Base-by-base conservation (phyloP, 1,284 basidiomycete genomes). In the Peniophora sp. region DNA sequence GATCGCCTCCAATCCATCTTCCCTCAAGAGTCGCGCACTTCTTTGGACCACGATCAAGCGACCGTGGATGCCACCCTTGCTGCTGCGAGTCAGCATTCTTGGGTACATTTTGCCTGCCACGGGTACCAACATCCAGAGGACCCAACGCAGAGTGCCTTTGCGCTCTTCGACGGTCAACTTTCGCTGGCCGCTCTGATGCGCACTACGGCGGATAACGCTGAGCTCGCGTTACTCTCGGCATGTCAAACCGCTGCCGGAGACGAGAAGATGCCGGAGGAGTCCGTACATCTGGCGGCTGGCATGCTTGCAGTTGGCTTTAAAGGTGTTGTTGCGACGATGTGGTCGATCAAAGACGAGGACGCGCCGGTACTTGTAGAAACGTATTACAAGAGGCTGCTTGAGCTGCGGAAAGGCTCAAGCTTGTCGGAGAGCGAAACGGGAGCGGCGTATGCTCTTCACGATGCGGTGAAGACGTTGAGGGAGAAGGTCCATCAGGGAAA, bases 281-380 rank as follows among this genome's bases (percentile, higher is more conserved):
- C 39, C 9, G n/a, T 41, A 11, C 23, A 34, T 16, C 59, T 61
- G 46, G 59, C 61, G 2, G 60, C 59, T 22, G 56, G 55, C 20
- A 52, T 63, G 62, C 53, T 57, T 22, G 52, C 58, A 14, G 54
- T 57, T 17, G 62, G 62, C 17, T 60, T 50, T 44, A 52, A 52
- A n/a, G 50, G 53, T 17, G 53, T 55, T 17, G 48, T 63, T 24
- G 61, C 58, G 23, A 62, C 61, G 23, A 55, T 62, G 56, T 63
- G 61, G 61, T 54, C 53, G 10, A 59, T 60, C 19, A 46, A 49
- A 2, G 58, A 61, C 22, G 20, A 41, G 34, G 43, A 45, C 47
- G 41, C 50, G 41, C 23, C 53, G 47, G 3, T 43, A 16, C 48
- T 58, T 49, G 47, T 56, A 48, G 49, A 58, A 14, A 17, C 23